Base-by-base conservation (phyloP, 768 basidiomycete genomes). In the Mycena epipterygia region DNA sequence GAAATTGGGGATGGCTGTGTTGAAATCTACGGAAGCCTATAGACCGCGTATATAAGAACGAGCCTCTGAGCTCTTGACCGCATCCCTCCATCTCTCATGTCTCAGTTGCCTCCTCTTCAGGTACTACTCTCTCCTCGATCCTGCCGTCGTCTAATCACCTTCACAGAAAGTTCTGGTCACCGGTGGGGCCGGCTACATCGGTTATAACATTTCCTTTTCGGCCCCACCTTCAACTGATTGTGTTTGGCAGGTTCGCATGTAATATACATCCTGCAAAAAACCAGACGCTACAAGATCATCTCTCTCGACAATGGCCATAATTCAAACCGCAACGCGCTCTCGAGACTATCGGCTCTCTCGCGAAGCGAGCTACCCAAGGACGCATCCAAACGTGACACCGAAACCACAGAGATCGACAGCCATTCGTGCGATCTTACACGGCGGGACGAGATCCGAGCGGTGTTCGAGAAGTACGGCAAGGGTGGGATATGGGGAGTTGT, bases 231-330 rank as follows among this genome's bases (percentile, higher is more conserved):
- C 19, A n/a, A 27, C 52, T 64, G 63, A 56, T 27, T 64, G 30
- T 19, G n/a, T 57, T 48, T 59, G 58, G 37, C 77, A 96, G 97
- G 96, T 77, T 97, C 97, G 29, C 98, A 99, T 82, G 92, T 98
- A 78, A 91, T 98, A 73, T 94, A 93, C 68, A 85, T 89, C 55
- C 85, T 98, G 42, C 91, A 97, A 74, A 88, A 94, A 77, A 95
- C 96, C 16, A 90, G 95, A 67, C 86, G 91, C 71, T 99, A 94
- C 88, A 94, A 93, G 79, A 95, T 98, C 75, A 90, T 98, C 73
- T 93, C 96, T 27, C 89, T 98, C 75, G 98, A 99, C 85, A 99
- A 98, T 85, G 86, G 93, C 84, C 91, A 96, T 82, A 99, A 99
- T 79, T 96, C 97, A 4, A 89, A 90, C 73, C 90, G 93, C 2